Evolutionary conservation across 202 grass and related monocot genomes (phyloP).

Genomic region (Zoysia matrella): DNA sequence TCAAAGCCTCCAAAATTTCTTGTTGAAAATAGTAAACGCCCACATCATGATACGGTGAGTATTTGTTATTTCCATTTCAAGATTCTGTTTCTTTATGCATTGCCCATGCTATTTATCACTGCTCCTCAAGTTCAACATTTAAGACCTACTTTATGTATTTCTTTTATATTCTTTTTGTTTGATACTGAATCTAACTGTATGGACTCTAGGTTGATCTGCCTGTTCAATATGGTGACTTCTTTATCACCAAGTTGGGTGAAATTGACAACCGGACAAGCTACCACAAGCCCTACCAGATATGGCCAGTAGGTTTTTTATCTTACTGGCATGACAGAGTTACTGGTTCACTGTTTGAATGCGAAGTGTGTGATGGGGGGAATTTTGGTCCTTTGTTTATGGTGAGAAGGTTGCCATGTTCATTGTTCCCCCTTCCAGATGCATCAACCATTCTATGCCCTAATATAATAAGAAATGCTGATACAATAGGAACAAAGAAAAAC

Average conservation of each 20-base stretch:
- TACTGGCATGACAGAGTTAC: constrained; percentile 97
- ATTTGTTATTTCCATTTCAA: constrained; percentile 22
- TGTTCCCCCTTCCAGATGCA: constrained; percentile 67
- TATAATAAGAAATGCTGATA: constrained; percentile 60
- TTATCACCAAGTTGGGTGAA: constrained; percentile 81
- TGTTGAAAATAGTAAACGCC: constrained; percentile 55
- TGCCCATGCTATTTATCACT: constrained; percentile 27
- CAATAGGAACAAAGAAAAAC: constrained; percentile 68
- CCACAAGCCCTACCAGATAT: constrained; percentile 79
- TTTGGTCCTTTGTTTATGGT: constrained; percentile 81
- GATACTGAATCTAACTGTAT: constrained; percentile 48
- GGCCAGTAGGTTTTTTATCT: constrained; percentile 88
- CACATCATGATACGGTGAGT: constrained; percentile 43
- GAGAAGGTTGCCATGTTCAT: constrained; percentile 82
- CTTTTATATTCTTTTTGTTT: constrained; percentile 35
- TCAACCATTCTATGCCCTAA: constrained; percentile 74
- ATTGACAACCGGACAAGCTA: constrained; percentile 75
- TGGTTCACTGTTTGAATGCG: constrained; percentile 95
- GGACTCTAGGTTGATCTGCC: constrained; percentile 72
- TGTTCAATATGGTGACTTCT: constrained; percentile 90
- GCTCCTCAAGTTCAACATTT: constrained; percentile 30
- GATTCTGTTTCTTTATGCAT: constrained; percentile 36
- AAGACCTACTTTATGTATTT: constrained; percentile 20
- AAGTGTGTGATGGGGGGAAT: constrained; percentile 79
- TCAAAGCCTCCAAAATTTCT: constrained; percentile 68